Evolutionary conservation across 2,329 filamentous ascomycete genomes (phyloP).

Genomic region (Pseudogymnoascus sp.): DNA sequence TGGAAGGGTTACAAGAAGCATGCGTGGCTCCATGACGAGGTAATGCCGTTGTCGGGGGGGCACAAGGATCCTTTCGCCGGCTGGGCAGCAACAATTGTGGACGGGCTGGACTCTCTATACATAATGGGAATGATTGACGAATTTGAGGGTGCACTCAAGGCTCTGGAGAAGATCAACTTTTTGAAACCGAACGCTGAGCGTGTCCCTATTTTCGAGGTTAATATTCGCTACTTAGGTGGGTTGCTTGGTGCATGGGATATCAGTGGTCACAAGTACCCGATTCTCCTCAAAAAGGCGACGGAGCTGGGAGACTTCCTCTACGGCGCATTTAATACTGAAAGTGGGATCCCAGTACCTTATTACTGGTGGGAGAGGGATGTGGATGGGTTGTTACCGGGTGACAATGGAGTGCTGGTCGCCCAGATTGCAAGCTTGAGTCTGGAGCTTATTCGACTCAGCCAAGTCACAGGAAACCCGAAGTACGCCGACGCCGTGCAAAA

Average conservation of each 20-base stretch:
- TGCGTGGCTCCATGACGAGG: slow-evolving; percentile 79
- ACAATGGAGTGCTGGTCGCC: slow-evolving; percentile 10
- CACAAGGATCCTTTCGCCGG: slow-evolving; percentile 74
- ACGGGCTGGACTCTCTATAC: slow-evolving; percentile 72
- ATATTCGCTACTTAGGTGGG: slow-evolving; percentile 20
- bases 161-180: slow-evolving; percentile 58
- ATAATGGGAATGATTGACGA: slow-evolving; percentile 71
- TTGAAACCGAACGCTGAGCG: slow-evolving; percentile 12
- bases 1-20: slow-evolving; percentile 73
- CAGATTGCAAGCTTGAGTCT: slow-evolving; percentile 38
- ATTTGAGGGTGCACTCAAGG: slow-evolving; percentile 64
- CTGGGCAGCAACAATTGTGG: slow-evolving; percentile 79
- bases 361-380: slow-evolving; percentile 57
- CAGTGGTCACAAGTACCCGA: slow-evolving; percentile 10
- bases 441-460: slow-evolving; percentile 62
- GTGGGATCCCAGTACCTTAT: slow-evolving; percentile 75
- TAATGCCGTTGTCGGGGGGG: slow-evolving; percentile 58
- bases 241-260: slow-evolving; percentile 15
- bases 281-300: slow-evolving; percentile 53
- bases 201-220: slow-evolving; percentile 19
- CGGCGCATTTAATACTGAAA: slow-evolving; percentile 70
- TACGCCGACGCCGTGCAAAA: slow-evolving; percentile 70
- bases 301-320: slow-evolving; percentile 61
- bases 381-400: slow-evolving; percentile 6
- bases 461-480: slow-evolving; percentile 58